Conservation (phyloP, 441 rosid species). For the Arabidopsis lyrata region DNA sequence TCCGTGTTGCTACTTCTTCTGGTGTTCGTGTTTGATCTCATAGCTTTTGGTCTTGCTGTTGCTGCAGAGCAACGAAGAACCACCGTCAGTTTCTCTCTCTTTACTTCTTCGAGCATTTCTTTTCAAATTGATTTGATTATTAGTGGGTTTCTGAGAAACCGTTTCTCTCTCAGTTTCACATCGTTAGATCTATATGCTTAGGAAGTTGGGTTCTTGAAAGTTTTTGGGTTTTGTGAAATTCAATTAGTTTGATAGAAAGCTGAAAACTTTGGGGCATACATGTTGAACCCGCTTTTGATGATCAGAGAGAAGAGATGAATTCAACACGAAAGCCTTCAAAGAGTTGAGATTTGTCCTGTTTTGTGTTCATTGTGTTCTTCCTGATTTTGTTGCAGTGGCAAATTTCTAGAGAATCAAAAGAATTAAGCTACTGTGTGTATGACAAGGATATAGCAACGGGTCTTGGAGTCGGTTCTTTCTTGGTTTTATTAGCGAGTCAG, state of each 20-base stretch:
- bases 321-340: neutral
- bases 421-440: constrained; percentile 61
- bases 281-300: neutral
- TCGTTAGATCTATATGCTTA: neutral
- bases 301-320: neutral
- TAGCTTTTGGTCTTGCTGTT: constrained; percentile 91
- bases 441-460: constrained; percentile 84
- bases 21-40: constrained; percentile 74
- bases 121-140: neutral
- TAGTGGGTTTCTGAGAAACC: no score
- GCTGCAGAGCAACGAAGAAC: constrained; percentile 94
- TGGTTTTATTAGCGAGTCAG: constrained; percentile 71
- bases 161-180: neutral
- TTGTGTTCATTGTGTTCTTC: neutral
- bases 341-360: neutral
- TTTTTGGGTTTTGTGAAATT: constrained; percentile 9
- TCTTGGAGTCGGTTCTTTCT: constrained; percentile 71
- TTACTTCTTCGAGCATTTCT: constrained; percentile 4
- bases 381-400: constrained; percentile 55
- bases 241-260: constrained; percentile 8
- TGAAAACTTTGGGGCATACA: neutral
- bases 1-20: constrained; percentile 64
- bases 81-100: constrained; percentile 58
- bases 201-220: neutral
- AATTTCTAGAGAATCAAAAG: constrained; percentile 33